phyloP scores from a whole-genome alignment of 2,329 filamentous ascomycete genomes.

The Aphanoascus verrucosus region DNA sequence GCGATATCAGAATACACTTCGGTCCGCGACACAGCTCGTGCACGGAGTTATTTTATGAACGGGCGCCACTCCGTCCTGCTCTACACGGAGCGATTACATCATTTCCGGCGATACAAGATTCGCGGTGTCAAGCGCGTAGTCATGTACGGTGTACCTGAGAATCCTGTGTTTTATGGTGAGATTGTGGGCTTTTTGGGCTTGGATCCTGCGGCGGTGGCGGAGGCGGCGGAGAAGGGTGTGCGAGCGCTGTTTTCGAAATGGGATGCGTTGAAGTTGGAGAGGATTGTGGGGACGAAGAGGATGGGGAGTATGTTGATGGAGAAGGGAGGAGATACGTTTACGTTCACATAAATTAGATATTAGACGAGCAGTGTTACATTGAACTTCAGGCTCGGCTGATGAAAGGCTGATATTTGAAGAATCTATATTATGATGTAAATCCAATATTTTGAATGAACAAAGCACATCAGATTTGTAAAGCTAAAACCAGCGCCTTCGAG shows the following conservation, averaged over 20 bases:
- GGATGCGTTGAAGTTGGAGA: constrained; percentile 79
- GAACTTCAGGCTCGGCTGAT: no score
- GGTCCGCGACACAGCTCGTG: constrained; percentile 65
- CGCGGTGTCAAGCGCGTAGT: constrained; percentile 73
- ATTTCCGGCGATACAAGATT: constrained; percentile 81
- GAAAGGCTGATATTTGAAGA: no score
- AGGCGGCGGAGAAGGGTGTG: constrained; percentile 46
- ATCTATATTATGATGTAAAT: no score
- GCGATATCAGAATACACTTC: constrained; percentile 82
- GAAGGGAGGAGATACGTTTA: constrained; percentile 76
- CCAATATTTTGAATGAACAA: no score
- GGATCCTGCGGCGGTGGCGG: constrained; percentile 42
- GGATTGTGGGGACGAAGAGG: constrained; percentile 71
- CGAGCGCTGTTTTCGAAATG: constrained; percentile 69
- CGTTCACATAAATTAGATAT: constrained; percentile 74
- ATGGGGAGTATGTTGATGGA: constrained; percentile 76
- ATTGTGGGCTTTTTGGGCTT: constrained; percentile 33
- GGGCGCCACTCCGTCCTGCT: constrained; percentile 74
- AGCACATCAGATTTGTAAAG: no score
- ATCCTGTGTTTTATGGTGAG: constrained; percentile 47
- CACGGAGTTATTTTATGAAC: constrained; percentile 74
- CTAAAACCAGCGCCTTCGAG: no score
- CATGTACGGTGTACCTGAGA: constrained; percentile 84
- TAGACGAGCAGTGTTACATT: no score
- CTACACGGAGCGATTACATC: constrained; percentile 92